These are phyloP conservation scores for Aspergillus tubingensis DNA, from an alignment of 2,329 filamentous ascomycete species.

Conservation along the genomic window DNA sequence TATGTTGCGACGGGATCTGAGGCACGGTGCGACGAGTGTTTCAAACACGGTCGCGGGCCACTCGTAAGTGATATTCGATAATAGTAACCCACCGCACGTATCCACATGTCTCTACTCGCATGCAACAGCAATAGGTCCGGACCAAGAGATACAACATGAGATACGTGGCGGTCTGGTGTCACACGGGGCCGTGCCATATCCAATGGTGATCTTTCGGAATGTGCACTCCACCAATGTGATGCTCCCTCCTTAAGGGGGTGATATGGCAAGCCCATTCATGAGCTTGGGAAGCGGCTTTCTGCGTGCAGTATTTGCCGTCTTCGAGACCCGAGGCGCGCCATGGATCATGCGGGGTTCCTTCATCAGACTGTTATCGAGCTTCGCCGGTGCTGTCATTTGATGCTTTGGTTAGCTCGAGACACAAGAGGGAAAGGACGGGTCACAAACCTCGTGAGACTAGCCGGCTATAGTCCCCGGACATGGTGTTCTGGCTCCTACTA, in stretches of 20 bases:
- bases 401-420: conserved; percentile 36
- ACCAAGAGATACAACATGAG: conserved; percentile 8
- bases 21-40: conserved; percentile 8
- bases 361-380: conserved; percentile 84
- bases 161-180: conserved; percentile 15
- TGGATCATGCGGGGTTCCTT: conserved; percentile 88
- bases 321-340: conserved; percentile 69
- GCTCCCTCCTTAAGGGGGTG: conserved; percentile 28
- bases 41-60: conserved; percentile 10
- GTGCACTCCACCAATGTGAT: conserved; percentile 23
- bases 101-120: not conserved
- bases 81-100: conserved; percentile 6
- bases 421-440: not conserved
- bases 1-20: not conserved
- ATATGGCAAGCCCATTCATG: conserved; percentile 44
- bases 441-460: conserved; percentile 53
- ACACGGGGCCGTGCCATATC: conserved; percentile 11
- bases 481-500: conserved; percentile 48
- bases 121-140: conserved; percentile 8
- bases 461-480: conserved; percentile 54
- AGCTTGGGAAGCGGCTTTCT: conserved; percentile 46
- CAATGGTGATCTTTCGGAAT: conserved; percentile 14
- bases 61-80: conserved; percentile 1
- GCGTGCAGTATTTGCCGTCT: conserved; percentile 44
- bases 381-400: conserved; percentile 69